Percentiles rank a stretch among this genome's conserved stretches.
Conservation (phyloP, 106 monocot species). For the Dioscorea zingiberensis region DNA sequence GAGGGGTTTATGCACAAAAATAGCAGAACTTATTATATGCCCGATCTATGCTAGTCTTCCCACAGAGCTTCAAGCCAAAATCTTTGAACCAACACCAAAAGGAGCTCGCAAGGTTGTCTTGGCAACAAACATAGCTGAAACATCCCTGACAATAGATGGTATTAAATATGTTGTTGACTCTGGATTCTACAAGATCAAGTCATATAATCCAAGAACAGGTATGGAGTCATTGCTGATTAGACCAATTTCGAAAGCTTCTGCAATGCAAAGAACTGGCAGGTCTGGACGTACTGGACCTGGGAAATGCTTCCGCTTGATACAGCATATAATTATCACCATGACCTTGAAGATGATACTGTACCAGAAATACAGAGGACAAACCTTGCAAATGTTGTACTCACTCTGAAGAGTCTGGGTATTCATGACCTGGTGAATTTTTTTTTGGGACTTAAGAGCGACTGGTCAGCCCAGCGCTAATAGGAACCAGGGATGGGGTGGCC, state of each 20-base stretch:
- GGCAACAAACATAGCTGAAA: conserved; percentile 96
- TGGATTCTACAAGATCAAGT: conserved; percentile 81
- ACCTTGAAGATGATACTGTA: conserved; percentile 83
- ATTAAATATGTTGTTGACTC: conserved; percentile 97
- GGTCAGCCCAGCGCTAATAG: too few relatives aligned
- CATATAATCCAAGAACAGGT: conserved; percentile 90
- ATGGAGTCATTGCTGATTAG: conserved; percentile 83
- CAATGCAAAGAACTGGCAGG: conserved; percentile 92
- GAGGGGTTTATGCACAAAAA: conserved; percentile 74
- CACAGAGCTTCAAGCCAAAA: conserved; percentile 82
- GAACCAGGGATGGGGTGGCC: too few relatives aligned
- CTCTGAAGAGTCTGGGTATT: conserved; percentile 85
- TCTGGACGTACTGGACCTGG: conserved; percentile 96
- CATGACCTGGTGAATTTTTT: too few relatives aligned
- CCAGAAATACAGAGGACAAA: conserved; percentile 94
- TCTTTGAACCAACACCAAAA: conserved; percentile 80
- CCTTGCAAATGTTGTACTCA: conserved; percentile 90
- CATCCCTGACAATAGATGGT: conserved; percentile 91
- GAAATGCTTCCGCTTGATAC: conserved; percentile 86
- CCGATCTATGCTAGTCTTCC: conserved; percentile 93
- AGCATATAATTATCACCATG: conserved; percentile 82
- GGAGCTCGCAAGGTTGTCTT: conserved; percentile 86
- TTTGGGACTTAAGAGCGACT: too few relatives aligned
- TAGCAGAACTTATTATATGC: conserved; percentile 82
- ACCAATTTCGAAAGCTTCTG: conserved; percentile 89